Evolutionary conservation across 1,284 basidiomycete species (phyloP).

Genomic region (Meira nashicola): DNA sequence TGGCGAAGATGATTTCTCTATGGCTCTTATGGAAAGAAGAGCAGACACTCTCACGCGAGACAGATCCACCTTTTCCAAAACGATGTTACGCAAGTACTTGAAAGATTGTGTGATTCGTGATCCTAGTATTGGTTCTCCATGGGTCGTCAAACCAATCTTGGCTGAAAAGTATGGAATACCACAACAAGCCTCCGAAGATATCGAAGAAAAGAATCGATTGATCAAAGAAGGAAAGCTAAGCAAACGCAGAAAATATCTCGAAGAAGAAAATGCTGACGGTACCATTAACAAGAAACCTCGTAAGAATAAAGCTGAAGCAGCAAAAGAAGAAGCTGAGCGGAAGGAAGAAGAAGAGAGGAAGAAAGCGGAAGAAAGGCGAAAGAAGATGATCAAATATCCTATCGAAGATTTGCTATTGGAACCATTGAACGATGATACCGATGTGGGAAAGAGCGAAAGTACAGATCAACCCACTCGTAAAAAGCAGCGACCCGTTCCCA

Average conservation of each 20-base stretch:
- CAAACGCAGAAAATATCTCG: slow-evolving; percentile 54
- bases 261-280: slow-evolving; percentile 17
- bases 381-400: slow-evolving; percentile 72
- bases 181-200: slow-evolving; percentile 75
- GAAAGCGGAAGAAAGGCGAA: slow-evolving; percentile 66
- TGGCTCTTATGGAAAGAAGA: slow-evolving; percentile 73
- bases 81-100: slow-evolving; percentile 89
- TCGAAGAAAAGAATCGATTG: slow-evolving; percentile 69
- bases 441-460: slow-evolving; percentile 36
- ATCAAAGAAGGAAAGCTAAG: slow-evolving; percentile 71
- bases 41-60: slow-evolving; percentile 64
- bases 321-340: slow-evolving; percentile 21
- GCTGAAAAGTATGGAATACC: slow-evolving; percentile 78
- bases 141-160: slow-evolving; percentile 82
- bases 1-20: slow-evolving; percentile 54
- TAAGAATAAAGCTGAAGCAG: slow-evolving; percentile 1
- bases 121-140: slow-evolving; percentile 82
- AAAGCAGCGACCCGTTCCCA: slow-evolving; percentile 60
- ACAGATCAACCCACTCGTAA: slow-evolving; percentile 32
- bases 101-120: slow-evolving; percentile 88
- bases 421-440: slow-evolving; percentile 45
- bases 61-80: slow-evolving; percentile 88
- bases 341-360: slow-evolving; percentile 61
- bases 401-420: slow-evolving; percentile 57
- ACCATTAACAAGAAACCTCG: slow-evolving; percentile 6